These are phyloP conservation scores for Candida tunisiensis DNA, from an alignment of 1,139 yeast species.

Conservation along the genomic window DNA sequence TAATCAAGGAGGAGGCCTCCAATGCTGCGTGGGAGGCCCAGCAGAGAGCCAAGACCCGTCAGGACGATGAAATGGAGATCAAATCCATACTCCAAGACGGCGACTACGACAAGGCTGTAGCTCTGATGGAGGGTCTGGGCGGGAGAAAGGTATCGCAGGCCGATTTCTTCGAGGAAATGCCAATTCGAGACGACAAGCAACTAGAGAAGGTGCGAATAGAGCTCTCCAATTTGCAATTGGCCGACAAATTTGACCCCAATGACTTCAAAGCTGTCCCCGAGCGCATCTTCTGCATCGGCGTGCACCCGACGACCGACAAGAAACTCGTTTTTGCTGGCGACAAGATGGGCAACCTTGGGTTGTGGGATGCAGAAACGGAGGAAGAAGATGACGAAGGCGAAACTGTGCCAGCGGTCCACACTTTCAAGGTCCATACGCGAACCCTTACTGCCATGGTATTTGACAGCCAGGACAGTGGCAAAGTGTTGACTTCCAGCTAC, in stretches of 20 bases:
- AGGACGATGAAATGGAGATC: constrained; percentile 19
- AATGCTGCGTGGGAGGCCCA: constrained; percentile 5
- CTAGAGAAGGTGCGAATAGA: constrained; percentile 32
- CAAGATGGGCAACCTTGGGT: constrained; percentile 64
- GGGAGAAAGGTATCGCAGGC: constrained; percentile 57
- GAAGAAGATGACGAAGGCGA: constrained; percentile 25
- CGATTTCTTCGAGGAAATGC: constrained; percentile 48
- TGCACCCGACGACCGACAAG: constrained; percentile 56
- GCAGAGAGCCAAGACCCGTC: constrained; percentile 9
- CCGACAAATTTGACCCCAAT: constrained; percentile 44
- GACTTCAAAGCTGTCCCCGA: constrained; percentile 58
- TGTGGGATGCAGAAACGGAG: constrained; percentile 58
- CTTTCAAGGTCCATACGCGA: constrained; percentile 61
- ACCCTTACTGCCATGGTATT: constrained; percentile 49
- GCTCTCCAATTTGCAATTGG: constrained; percentile 32
- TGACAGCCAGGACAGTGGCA: constrained; percentile 31
- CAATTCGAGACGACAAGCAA: constrained; percentile 19
- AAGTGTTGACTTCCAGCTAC: constrained; percentile 56
- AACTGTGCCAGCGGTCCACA: constrained; percentile 40
- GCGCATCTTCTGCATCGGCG: constrained; percentile 53
- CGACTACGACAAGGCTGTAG: constrained; percentile 21
- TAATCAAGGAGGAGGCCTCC: constrained; percentile 18
- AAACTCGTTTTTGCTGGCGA: constrained; percentile 74
- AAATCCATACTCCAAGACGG: constrained; percentile 17
- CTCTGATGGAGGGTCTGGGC: constrained; percentile 15